Evolutionary conservation across 108 stramenopile genomes (phyloP).

Genomic region (Bacterosira constricta): DNA sequence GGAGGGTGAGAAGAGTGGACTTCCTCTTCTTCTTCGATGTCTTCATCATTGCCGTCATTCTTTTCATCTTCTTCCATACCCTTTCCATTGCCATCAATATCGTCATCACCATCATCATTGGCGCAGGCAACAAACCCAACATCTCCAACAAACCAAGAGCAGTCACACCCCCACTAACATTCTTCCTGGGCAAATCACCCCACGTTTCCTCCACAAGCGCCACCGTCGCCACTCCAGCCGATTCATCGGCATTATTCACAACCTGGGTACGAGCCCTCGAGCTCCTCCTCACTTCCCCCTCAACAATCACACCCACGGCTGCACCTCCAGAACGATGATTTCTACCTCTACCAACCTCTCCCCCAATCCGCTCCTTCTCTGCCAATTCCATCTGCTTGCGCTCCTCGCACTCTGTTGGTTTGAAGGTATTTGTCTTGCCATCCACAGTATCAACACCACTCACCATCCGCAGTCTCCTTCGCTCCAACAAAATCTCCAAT

Average conservation of each 20-base stretch:
- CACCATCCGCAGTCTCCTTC: too few relatives aligned
- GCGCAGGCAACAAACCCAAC: conserved; percentile 21
- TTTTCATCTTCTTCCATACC: neutral
- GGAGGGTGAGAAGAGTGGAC: conserved; percentile 40
- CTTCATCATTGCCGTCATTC: conserved; percentile 1
- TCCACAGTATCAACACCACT: too few relatives aligned
- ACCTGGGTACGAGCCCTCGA: conserved; percentile 21
- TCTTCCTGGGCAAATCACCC: conserved; percentile 17
- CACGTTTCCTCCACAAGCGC: neutral
- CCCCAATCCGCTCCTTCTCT: conserved; percentile 21
- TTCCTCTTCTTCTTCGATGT: neutral
- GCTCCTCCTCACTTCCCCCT: conserved; percentile 37
- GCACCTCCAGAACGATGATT: neutral
- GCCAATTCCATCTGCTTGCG: conserved; percentile 13
- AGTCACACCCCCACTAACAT: conserved; percentile 25
- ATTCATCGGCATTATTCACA: conserved; percentile 45
- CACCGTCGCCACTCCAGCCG: too few relatives aligned
- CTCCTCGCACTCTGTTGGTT: conserved; percentile 13
- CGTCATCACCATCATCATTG: conserved; percentile 11
- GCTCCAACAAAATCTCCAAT: conserved; percentile 23
- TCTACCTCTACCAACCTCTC: conserved; percentile 2
- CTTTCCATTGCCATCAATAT: neutral
- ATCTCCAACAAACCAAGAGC: conserved; percentile 25
- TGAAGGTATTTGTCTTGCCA: conserved; percentile 31
- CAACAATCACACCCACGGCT: neutral